Evolutionary conservation across 495 filamentous ascomycete genomes (phyloP).

Genomic region (Daldinia childiae): DNA sequence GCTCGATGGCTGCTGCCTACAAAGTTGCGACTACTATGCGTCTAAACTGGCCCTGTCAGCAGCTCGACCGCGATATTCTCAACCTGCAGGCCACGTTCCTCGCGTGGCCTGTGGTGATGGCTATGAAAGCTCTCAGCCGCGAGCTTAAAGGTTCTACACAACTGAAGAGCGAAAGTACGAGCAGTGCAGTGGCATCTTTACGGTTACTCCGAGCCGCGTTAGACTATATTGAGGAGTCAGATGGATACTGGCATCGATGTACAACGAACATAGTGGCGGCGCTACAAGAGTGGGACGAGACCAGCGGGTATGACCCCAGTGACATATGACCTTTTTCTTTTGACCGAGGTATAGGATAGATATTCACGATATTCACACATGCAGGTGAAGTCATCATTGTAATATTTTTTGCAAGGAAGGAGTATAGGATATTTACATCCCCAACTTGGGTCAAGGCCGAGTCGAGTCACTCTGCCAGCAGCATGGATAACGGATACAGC

Average conservation of each 20-base stretch:
- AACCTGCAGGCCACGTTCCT: constrained; percentile 9
- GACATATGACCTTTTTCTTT: constrained; percentile 2
- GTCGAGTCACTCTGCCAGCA: neutral
- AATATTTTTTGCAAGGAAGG: neutral
- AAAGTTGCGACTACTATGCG: constrained; percentile 12
- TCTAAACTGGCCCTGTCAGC: constrained; percentile 8
- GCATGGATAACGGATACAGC: neutral
- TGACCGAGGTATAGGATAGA: neutral
- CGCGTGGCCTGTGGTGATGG: constrained; percentile 8
- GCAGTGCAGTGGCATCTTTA: constrained; percentile 1
- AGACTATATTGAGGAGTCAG: constrained; percentile 11
- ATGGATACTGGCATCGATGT: constrained; percentile 11
- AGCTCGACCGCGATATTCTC: constrained; percentile 7
- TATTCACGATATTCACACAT: neutral
- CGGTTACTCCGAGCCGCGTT: constrained; percentile 2
- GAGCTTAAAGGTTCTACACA: constrained; percentile 1
- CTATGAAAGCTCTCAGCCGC: constrained; percentile 8
- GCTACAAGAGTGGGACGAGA: constrained; percentile 8
- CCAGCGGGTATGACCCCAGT: neutral
- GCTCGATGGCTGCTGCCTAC: constrained; percentile 7
- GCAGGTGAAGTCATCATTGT: neutral
- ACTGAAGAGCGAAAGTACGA: constrained; percentile 6
- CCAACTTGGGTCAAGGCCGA: neutral
- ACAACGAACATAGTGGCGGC: constrained; percentile 1
- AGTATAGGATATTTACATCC: neutral